Evolutionary conservation across 345 rosid species (phyloP).

Genomic region (Syzygium aqueum): DNA sequence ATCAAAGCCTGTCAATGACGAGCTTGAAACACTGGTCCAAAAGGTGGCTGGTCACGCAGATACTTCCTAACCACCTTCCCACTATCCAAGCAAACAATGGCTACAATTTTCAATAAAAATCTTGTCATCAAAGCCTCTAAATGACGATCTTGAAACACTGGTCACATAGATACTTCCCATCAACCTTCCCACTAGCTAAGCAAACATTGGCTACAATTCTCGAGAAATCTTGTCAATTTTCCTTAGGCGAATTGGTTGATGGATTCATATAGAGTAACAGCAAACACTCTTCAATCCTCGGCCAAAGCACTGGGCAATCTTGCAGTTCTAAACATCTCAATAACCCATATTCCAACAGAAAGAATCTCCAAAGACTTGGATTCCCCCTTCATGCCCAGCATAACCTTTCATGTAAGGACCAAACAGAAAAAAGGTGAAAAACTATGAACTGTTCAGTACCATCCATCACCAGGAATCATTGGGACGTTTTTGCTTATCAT

Average conservation of each 20-base stretch:
- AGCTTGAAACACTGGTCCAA: background rate
- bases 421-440: background rate
- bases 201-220: background rate
- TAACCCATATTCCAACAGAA: background rate
- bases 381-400: background rate
- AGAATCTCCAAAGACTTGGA: background rate
- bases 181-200: background rate
- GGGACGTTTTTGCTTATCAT: background rate
- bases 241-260: background rate
- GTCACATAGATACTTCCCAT: background rate
- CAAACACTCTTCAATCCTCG: background rate
- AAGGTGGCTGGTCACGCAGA: background rate
- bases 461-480: background rate
- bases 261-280: background rate
- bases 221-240: background rate
- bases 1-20: background rate
- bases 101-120: background rate
- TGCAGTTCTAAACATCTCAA: background rate
- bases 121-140: background rate
- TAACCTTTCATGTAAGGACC: background rate
- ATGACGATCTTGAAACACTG: background rate
- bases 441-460: background rate
- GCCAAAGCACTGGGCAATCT: background rate
- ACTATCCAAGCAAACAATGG: background rate
- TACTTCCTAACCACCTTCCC: background rate